Evolutionary conservation across 2,329 filamentous ascomycete species (phyloP), one percentile per base, ranked within the genome.

Genomic region (Beauveria caledonica): DNA sequence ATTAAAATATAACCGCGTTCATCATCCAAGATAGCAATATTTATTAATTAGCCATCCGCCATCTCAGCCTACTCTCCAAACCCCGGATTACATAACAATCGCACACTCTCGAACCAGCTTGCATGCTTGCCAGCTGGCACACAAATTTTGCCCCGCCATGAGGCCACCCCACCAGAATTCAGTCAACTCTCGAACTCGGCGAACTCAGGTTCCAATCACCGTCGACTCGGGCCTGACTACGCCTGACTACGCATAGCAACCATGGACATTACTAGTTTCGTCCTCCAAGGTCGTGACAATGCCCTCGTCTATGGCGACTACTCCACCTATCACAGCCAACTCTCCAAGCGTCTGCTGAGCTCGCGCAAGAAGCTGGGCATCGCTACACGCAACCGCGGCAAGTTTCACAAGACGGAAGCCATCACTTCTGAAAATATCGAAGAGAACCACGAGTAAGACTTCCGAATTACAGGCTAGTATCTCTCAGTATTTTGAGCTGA

Each of bases 211-310:
- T 36, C 56, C 46, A 45, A 46, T 27, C 57, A 25, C 54, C 21
- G 19, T 58, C 53, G 39, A 58, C 40, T 49, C 25, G 48, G 49
- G 40, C 42, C 49, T 53, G 58, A 9, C 58, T 48, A 25, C 49
- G 40, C 42, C 49, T 53, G 58, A 9, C 58, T 48, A 25, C 49
- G 27, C 57, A 27, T 11, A 36, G 9, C 17, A 45, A 19, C 61
- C 63, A 97, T 97, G 93, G 90, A 97, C 65, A 90, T 97, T 74
- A 97, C 94, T 60, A 85, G 85, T 66, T 92, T 90, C 65, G 79
- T 97, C 66, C 83, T 92, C 69, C 85, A 86, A 58, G 86, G 88
- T 65, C 83, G 94, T 64, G 89, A 96, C 72, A 84, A 89, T 69
- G 90, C 90, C 42, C 86, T 97, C 56, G 83, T 96, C 33, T 86